Percentiles rank a stretch among this genome's conserved stretches.
Conservation (phyloP, 2,329 filamentous ascomycete species). For the Neodidymelliopsis sp. region DNA sequence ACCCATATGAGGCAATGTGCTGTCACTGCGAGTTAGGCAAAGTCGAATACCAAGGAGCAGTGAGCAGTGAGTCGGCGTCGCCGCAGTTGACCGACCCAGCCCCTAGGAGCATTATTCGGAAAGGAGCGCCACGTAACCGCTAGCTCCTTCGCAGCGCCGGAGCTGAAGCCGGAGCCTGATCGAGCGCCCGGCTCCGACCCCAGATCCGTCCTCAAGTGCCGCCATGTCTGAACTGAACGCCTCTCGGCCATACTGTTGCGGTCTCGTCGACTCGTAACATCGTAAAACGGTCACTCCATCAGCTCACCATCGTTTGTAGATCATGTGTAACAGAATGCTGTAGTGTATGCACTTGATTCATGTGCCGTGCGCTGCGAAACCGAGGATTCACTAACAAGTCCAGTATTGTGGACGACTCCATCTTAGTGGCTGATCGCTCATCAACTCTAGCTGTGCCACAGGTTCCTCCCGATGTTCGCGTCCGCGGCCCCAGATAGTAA, state of each 20-base stretch:
- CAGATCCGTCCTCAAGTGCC: conserved; percentile 4
- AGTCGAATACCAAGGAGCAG: not conserved
- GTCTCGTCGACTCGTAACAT: not conserved
- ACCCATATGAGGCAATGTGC: not conserved
- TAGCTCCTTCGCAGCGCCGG: not conserved
- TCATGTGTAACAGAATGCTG: not conserved
- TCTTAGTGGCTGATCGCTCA: not conserved
- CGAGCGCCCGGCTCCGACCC: not conserved
- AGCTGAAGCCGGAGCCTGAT: not conserved
- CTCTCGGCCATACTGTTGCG: not conserved
- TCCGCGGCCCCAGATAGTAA: not conserved
- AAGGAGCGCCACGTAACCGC: not conserved
- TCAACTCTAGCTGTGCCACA: not conserved
- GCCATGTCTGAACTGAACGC: not conserved
- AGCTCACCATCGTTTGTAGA: conserved; percentile 3
- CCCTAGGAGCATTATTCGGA: not conserved
- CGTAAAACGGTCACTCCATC: not conserved
- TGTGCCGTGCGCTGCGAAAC: not conserved
- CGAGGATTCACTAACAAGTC: not conserved
- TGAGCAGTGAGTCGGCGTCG: not conserved
- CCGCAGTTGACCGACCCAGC: conserved; percentile 5
- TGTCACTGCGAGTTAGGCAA: not conserved
- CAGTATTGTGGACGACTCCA: conserved; percentile 1
- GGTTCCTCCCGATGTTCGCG: not conserved
- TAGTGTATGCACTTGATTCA: not conserved